Evolutionary conservation across 2,329 filamentous ascomycete species (phyloP).

Genomic region (Curvularia spicifera): DNA sequence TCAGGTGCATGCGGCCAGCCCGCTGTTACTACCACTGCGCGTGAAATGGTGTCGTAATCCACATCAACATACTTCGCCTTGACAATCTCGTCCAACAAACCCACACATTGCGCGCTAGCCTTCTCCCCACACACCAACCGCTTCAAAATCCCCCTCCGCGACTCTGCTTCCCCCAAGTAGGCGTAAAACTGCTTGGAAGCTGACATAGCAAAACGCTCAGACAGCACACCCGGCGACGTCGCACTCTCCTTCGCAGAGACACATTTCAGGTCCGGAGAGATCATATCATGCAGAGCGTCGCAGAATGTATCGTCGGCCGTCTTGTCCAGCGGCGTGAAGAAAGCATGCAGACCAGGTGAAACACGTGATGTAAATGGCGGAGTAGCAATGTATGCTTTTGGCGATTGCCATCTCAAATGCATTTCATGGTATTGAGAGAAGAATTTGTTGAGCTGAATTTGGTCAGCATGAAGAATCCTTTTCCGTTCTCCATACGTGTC

Average conservation of each 20-base stretch:
- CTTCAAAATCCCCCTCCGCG: slow-evolving; percentile 62
- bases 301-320: slow-evolving; percentile 57
- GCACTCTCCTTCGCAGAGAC: slow-evolving; percentile 63
- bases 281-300: slow-evolving; percentile 61
- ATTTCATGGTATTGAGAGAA: slow-evolving; percentile 72
- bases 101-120: slow-evolving; percentile 53
- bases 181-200: slow-evolving; percentile 75
- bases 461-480: not conserved
- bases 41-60: slow-evolving; percentile 74
- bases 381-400: slow-evolving; percentile 62
- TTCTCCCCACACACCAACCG: slow-evolving; percentile 58
- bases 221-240: slow-evolving; percentile 62
- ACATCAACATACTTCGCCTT: slow-evolving; percentile 74
- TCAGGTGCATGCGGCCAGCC: slow-evolving; percentile 59
- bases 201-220: slow-evolving; percentile 67
- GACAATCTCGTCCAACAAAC: slow-evolving; percentile 55
- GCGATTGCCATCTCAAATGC: slow-evolving; percentile 79
- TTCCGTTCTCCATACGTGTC: too few relatives aligned
- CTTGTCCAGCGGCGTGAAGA: slow-evolving; percentile 67
- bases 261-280: slow-evolving; percentile 65
- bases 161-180: slow-evolving; percentile 62
- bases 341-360: slow-evolving; percentile 81
- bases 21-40: slow-evolving; percentile 68
- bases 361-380: slow-evolving; percentile 77
- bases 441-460: slow-evolving; percentile 62